Percentiles rank a stretch among this genome's conserved stretches.
Conservation (phyloP, 2,329 filamentous ascomycete species). For the Talaromyces sp. region DNA sequence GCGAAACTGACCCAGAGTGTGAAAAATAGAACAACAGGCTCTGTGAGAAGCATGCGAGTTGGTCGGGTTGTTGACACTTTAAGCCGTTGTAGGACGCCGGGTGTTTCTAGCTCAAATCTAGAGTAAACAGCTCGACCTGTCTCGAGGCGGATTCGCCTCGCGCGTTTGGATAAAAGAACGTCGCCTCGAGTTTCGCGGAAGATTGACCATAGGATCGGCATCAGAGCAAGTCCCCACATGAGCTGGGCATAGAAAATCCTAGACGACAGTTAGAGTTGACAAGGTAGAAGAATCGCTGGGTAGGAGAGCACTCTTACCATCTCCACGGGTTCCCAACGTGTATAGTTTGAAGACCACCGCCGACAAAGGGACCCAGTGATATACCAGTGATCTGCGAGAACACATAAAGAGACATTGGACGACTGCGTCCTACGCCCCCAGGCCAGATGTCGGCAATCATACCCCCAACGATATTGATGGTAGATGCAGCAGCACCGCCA, state of each 20-base stretch:
- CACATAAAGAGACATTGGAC: slow-evolving; percentile 49
- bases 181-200: slow-evolving; percentile 47
- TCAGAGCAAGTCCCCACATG: slow-evolving; percentile 45
- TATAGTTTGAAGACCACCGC: slow-evolving; percentile 43
- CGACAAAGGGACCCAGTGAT: slow-evolving; percentile 50
- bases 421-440: slow-evolving; percentile 41
- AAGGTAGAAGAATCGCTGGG: neutral
- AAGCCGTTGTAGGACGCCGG: slow-evolving; percentile 29
- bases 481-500: slow-evolving; percentile 46
- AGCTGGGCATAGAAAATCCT: slow-evolving; percentile 52
- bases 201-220: slow-evolving; percentile 46
- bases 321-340: slow-evolving; percentile 41
- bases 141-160: slow-evolving; percentile 41
- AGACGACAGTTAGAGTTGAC: neutral
- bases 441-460: slow-evolving; percentile 43
- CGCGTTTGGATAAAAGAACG: slow-evolving; percentile 45
- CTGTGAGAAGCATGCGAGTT: slow-evolving; percentile 43
- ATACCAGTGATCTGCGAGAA: slow-evolving; percentile 48
- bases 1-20: slow-evolving; percentile 50
- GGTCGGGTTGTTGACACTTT: slow-evolving; percentile 46
- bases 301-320: slow-evolving; percentile 35
- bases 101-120: slow-evolving; percentile 25
- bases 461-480: slow-evolving; percentile 45
- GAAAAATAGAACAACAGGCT: slow-evolving; percentile 48
- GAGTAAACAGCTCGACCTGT: slow-evolving; percentile 36